These are phyloP conservation scores for Paspalum vaginatum DNA, from an alignment of 176 grass and related monocot species.

Conservation along the genomic window DNA sequence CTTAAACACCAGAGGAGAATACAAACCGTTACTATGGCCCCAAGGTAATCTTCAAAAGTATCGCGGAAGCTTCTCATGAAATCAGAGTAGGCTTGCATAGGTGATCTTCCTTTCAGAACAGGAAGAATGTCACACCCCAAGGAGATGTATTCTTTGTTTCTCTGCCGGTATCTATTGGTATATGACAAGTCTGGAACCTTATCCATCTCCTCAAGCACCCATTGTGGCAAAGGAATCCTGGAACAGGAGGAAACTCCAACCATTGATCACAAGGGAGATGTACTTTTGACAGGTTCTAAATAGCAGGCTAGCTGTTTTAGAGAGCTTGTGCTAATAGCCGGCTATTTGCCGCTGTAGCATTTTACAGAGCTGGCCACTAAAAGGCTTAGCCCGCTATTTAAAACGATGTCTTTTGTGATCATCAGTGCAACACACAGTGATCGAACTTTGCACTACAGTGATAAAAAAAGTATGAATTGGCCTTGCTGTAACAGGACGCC, in stretches of 20 bases:
- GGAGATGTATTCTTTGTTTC: slow-evolving; percentile 86
- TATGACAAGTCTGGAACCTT: slow-evolving; percentile 70
- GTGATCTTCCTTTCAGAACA: slow-evolving; percentile 69
- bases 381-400: no score
- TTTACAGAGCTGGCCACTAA: no score
- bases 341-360: no score
- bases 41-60: slow-evolving; percentile 69
- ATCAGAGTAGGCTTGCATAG: slow-evolving; percentile 83
- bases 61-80: slow-evolving; percentile 86
- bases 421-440: not conserved
- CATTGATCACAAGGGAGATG: slow-evolving; percentile 25
- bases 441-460: not conserved
- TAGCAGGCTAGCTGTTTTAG: no score
- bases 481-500: not conserved
- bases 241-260: slow-evolving; percentile 10
- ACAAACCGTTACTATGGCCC: slow-evolving; percentile 67
- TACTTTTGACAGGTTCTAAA: no score
- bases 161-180: slow-evolving; percentile 60
- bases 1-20: slow-evolving; percentile 34
- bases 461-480: slow-evolving; percentile 5
- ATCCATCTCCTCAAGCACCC: slow-evolving; percentile 82
- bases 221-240: slow-evolving; percentile 74
- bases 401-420: no score
- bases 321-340: no score
- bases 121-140: slow-evolving; percentile 71